These are phyloP conservation scores for Niebla homalea DNA, from an alignment of 495 filamentous ascomycete genomes.

Conservation along the genomic window DNA sequence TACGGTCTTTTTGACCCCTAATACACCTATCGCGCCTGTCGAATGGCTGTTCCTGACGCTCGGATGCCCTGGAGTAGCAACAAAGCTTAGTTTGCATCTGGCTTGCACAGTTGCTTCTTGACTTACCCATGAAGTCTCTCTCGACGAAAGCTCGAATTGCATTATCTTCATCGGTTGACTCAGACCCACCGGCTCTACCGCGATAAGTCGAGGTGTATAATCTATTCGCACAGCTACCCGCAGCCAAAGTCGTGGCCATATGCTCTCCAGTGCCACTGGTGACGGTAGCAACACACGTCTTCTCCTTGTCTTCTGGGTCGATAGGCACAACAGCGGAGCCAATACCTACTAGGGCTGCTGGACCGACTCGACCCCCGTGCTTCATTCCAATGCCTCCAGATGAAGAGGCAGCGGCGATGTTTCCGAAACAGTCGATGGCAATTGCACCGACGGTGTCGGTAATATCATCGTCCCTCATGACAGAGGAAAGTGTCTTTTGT, in stretches of 20 bases:
- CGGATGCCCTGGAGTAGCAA: conserved; percentile 43
- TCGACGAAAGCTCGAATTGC: conserved; percentile 58
- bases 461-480: conserved; percentile 34
- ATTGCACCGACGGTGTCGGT: conserved; percentile 94
- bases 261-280: conserved; percentile 94
- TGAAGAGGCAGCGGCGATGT: conserved; percentile 92
- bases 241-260: conserved; percentile 83
- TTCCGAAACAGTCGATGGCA: conserved; percentile 70
- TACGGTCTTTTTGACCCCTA: conserved; percentile 66
- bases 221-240: conserved; percentile 61
- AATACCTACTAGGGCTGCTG: conserved; percentile 82
- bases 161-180: conserved; percentile 53
- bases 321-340: conserved; percentile 75
- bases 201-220: conserved; percentile 54
- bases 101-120: not conserved
- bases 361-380: conserved; percentile 76
- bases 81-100: conserved; percentile 11
- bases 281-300: conserved; percentile 56
- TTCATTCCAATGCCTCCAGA: conserved; percentile 99
- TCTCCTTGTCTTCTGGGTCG: conserved; percentile 44
- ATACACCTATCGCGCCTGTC: conserved; percentile 65
- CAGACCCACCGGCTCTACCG: conserved; percentile 43
- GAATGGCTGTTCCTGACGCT: conserved; percentile 60
- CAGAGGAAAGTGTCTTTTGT: not conserved
- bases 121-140: conserved; percentile 62